Conservation (phyloP, 2,329 filamentous ascomycete species). For the Fusarium sp. region DNA sequence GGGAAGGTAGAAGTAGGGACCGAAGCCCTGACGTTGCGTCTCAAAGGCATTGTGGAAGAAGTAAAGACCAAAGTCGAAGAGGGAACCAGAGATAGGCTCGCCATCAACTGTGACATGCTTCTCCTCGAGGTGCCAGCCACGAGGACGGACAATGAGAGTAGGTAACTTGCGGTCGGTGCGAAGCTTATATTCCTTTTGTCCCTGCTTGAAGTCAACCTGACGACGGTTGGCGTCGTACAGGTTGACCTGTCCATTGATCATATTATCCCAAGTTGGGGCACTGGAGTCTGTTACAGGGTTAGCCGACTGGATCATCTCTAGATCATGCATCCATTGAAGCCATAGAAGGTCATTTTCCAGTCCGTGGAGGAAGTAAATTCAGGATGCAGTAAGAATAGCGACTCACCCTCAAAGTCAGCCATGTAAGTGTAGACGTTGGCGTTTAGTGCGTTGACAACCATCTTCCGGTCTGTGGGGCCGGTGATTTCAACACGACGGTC, state of each 20-base stretch:
- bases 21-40: constrained; percentile 82
- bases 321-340: background rate
- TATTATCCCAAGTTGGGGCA: constrained; percentile 98
- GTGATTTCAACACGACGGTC: constrained; percentile 98
- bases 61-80: constrained; percentile 98
- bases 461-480: constrained; percentile 96
- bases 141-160: constrained; percentile 91
- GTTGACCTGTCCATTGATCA: constrained; percentile 98
- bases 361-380: background rate
- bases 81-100: constrained; percentile 88
- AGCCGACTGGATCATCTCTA: constrained; percentile 4
- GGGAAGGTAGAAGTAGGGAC: constrained; percentile 97
- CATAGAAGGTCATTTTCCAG: background rate
- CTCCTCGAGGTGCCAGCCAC: constrained; percentile 98
- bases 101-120: constrained; percentile 97
- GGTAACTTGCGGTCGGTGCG: constrained; percentile 86
- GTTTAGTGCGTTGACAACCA: constrained; percentile 98
- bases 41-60: constrained; percentile 98
- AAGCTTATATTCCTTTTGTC: constrained; percentile 96
- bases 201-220: constrained; percentile 96
- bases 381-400: background rate
- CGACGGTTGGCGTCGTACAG: constrained; percentile 94
- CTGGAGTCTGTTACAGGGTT: constrained; percentile 74
- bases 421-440: constrained; percentile 98
- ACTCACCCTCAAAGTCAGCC: constrained; percentile 95